These are phyloP conservation scores for Verticillium dahliae DNA, from an alignment of 2,329 filamentous ascomycete species.

Conservation along the genomic window DNA sequence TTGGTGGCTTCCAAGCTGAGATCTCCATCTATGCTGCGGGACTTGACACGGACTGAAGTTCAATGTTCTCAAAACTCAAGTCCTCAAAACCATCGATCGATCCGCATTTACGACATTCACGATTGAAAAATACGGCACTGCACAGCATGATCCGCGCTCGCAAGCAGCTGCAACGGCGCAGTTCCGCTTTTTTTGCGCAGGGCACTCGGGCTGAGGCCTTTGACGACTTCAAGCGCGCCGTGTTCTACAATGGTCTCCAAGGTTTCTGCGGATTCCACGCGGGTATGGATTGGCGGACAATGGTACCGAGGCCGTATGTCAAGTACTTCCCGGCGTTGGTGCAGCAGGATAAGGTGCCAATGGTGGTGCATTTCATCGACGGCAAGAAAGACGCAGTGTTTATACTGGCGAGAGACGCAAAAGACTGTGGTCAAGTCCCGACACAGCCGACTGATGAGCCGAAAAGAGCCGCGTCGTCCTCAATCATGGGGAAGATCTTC, in stretches of 20 bases:
- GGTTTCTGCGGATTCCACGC: slow-evolving; percentile 25
- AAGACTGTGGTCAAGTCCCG: background rate
- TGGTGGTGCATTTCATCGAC: slow-evolving; percentile 16
- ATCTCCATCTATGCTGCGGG: slow-evolving; percentile 15
- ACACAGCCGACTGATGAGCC: background rate
- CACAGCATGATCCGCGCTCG: slow-evolving; percentile 14
- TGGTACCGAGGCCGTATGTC: slow-evolving; percentile 21
- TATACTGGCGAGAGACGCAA: background rate
- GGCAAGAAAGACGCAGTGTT: slow-evolving; percentile 2
- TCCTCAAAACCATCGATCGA: slow-evolving; percentile 12
- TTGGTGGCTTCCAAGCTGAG: slow-evolving; percentile 30
- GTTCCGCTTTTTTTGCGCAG: slow-evolving; percentile 34
- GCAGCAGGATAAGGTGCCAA: slow-evolving; percentile 1
- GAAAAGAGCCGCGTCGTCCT: background rate
- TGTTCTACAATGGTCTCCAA: slow-evolving; percentile 23
- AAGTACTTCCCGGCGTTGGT: slow-evolving; percentile 24
- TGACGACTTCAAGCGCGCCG: slow-evolving; percentile 7
- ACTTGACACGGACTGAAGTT: slow-evolving; percentile 18
- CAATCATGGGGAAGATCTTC: background rate
- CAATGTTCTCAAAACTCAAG: slow-evolving; percentile 17
- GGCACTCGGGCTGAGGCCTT: slow-evolving; percentile 15
- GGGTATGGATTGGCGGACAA: slow-evolving; percentile 27
- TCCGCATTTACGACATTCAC: slow-evolving; percentile 19
- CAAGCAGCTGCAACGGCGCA: slow-evolving; percentile 32
- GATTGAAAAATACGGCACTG: slow-evolving; percentile 21